Percentiles rank a stretch among this genome's conserved stretches.
phyloP scores from a whole-genome alignment of 1,284 basidiomycete species.

The Ganoderma lucidum region DNA sequence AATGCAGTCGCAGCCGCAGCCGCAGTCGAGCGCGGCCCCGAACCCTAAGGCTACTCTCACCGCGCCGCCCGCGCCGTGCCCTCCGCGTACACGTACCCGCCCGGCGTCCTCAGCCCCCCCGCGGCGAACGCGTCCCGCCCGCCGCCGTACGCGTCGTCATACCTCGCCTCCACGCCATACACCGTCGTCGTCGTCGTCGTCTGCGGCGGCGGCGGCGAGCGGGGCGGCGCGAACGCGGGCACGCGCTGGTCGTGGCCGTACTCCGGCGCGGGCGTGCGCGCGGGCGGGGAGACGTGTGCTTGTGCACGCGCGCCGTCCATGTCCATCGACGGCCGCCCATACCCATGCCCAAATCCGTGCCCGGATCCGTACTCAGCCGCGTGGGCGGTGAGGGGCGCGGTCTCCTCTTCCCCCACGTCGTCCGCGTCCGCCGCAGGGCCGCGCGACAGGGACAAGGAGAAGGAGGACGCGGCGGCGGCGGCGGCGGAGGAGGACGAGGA shows the following conservation, averaged over 20 bases:
- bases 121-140: constrained; percentile 5
- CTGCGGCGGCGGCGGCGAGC: constrained; percentile 1
- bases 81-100: no score
- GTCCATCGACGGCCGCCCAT: background rate
- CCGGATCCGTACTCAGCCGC: no score
- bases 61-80: no score
- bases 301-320: background rate
- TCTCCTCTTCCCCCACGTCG: background rate
- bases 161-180: background rate
- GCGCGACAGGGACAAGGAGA: background rate
- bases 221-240: constrained; percentile 4
- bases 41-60: no score
- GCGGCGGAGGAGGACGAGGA: background rate
- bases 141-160: constrained; percentile 6
- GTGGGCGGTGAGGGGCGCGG: background rate
- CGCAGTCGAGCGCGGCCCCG: no score
- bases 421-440: background rate
- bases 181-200: background rate
- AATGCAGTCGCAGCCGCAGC: no score
- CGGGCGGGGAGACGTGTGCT: background rate
- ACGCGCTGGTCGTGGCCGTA: background rate
- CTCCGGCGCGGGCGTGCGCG: background rate
- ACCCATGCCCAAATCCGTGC: no score
- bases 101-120: background rate
- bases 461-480: background rate